A percentile compares a stretch with the other conserved stretches of the same genome.
Evolutionary conservation across 2,329 filamentous ascomycete genomes (phyloP).

Genomic region (Seiridium unicorne): DNA sequence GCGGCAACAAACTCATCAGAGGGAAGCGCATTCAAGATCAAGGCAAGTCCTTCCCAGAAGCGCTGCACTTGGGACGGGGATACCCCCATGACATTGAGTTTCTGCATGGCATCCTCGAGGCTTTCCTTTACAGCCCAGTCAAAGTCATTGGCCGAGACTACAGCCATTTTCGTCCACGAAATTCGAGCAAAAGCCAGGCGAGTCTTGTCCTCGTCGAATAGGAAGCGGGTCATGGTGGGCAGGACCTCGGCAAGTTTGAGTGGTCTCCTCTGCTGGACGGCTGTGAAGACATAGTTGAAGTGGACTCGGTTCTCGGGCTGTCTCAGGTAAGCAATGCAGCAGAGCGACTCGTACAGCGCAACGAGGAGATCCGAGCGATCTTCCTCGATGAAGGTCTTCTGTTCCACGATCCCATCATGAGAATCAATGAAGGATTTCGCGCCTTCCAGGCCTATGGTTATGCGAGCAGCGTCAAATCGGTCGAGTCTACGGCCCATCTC

Average conservation of each 20-base stretch:
- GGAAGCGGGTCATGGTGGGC: slow-evolving; percentile 80
- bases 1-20: slow-evolving; percentile 74
- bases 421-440: slow-evolving; percentile 52
- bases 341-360: slow-evolving; percentile 84
- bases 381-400: slow-evolving; percentile 37
- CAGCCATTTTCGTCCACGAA: slow-evolving; percentile 64
- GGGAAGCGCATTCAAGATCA: slow-evolving; percentile 72
- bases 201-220: slow-evolving; percentile 67
- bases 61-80: slow-evolving; percentile 53
- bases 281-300: slow-evolving; percentile 81
- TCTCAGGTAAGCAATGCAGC: slow-evolving; percentile 74
- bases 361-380: slow-evolving; percentile 63
- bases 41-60: slow-evolving; percentile 77
- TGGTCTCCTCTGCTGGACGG: slow-evolving; percentile 76
- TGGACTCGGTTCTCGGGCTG: slow-evolving; percentile 48
- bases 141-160: slow-evolving; percentile 71
- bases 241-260: slow-evolving; percentile 73
- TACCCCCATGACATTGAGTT: slow-evolving; percentile 50
- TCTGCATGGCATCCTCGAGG: slow-evolving; percentile 64
- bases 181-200: slow-evolving; percentile 67
- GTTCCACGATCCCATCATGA: slow-evolving; percentile 35
- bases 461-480: slow-evolving; percentile 59
- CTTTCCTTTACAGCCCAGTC: slow-evolving; percentile 82
- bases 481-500: slow-evolving; percentile 57
- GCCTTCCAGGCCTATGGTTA: slow-evolving; percentile 56